Percentiles rank a stretch among this genome's conserved stretches.
Evolutionary conservation across 2,329 filamentous ascomycete species (phyloP).

Genomic region (Botrytis squamosa): DNA sequence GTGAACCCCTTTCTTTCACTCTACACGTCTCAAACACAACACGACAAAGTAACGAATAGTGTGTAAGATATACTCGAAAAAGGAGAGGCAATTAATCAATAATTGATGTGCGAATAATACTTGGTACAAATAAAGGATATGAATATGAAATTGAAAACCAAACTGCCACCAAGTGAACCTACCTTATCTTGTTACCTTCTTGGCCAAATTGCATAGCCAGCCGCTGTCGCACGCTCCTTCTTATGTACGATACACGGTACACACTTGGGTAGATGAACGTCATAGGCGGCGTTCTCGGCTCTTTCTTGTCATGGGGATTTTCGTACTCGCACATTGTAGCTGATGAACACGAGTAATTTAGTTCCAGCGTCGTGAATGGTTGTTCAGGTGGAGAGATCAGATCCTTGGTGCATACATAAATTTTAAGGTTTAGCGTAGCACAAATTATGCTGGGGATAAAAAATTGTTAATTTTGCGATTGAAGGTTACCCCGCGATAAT

Average conservation of each 20-base stretch:
- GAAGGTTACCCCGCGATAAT: not conserved
- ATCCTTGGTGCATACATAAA: not conserved
- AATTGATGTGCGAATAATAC: not conserved
- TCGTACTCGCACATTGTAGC: not conserved
- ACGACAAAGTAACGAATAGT: not conserved
- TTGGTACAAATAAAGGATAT: not conserved
- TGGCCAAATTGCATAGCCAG: not conserved
- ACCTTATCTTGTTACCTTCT: not conserved
- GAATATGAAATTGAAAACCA: not conserved
- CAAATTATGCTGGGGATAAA: constrained; percentile 10
- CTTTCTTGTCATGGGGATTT: not conserved
- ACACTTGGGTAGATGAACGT: not conserved
- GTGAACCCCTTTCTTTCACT: constrained; percentile 4
- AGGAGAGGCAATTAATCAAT: constrained; percentile 3
- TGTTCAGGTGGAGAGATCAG: not conserved
- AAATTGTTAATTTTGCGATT: constrained; percentile 4
- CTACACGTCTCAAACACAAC: not conserved
- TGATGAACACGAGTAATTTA: not conserved
- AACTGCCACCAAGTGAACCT: constrained; percentile 4
- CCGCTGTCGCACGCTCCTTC: constrained; percentile 7
- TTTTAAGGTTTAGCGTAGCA: constrained; percentile 1
- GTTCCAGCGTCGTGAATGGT: not conserved
- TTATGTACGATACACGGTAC: not conserved
- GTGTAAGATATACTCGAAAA: not conserved
- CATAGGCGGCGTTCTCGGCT: not conserved